Percentiles rank a stretch among this genome's conserved stretches.
Conservation (phyloP, 306 rosid species). For the Arachis stenosperma region DNA sequence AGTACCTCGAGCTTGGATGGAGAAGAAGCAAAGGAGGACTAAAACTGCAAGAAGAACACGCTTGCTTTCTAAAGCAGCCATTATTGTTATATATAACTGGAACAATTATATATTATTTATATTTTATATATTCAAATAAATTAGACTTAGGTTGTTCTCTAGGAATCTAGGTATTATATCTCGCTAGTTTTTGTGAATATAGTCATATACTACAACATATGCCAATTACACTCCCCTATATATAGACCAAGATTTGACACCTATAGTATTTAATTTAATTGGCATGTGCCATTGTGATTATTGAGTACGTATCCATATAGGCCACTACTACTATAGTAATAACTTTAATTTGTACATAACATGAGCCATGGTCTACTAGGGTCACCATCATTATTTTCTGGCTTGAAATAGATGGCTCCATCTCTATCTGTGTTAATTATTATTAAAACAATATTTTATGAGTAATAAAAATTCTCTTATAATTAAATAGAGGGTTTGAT, state of each 20-base stretch:
- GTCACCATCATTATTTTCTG: slow-evolving; percentile 63
- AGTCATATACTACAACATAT: not conserved
- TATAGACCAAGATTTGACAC: slow-evolving; percentile 39
- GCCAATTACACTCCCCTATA: slow-evolving; percentile 42
- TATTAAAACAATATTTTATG: too few relatives aligned
- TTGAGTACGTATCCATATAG: slow-evolving; percentile 4
- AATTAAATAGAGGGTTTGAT: too few relatives aligned
- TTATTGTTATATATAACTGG: not conserved
- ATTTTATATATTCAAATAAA: too few relatives aligned
- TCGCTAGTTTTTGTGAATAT: slow-evolving; percentile 13
- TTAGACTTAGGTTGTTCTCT: too few relatives aligned
- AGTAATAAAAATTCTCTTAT: too few relatives aligned
- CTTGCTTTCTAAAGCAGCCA: slow-evolving; percentile 56
- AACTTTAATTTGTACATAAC: slow-evolving; percentile 40
- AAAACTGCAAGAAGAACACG: slow-evolving; percentile 57
- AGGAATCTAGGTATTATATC: not conserved
- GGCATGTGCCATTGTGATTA: slow-evolving; percentile 33
- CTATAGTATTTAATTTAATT: slow-evolving; percentile 3
- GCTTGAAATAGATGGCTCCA: slow-evolving; percentile 41
- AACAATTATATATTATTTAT: too few relatives aligned
- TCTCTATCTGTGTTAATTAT: too few relatives aligned
- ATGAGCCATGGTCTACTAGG: slow-evolving; percentile 45
- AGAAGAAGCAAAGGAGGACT: slow-evolving; percentile 61
- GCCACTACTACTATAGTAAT: not conserved
- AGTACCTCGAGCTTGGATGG: slow-evolving; percentile 60